Conservation (phyloP, 2,329 filamentous ascomycete species). For the Furcasterigmium furcatum region DNA sequence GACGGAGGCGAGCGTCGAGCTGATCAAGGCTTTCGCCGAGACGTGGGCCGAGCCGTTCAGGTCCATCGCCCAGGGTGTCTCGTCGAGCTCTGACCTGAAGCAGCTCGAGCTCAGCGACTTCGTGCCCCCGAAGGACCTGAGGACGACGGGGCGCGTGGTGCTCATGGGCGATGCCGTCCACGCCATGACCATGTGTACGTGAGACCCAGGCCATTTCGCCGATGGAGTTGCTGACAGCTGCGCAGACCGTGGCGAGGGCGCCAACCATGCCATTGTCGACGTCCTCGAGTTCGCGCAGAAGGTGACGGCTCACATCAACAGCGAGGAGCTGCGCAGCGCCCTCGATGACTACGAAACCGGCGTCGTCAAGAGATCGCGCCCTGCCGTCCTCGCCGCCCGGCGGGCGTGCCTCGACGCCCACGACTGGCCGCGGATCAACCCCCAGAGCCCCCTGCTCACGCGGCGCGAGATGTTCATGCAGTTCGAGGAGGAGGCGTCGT, state of each 20-base stretch:
- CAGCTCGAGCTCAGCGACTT: slow-evolving; percentile 46
- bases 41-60: slow-evolving; percentile 49
- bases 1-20: slow-evolving; percentile 29
- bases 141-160: slow-evolving; percentile 34
- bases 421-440: slow-evolving; percentile 38
- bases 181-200: slow-evolving; percentile 58
- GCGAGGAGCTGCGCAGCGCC: slow-evolving; percentile 16
- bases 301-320: slow-evolving; percentile 17
- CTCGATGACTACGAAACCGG: slow-evolving; percentile 39
- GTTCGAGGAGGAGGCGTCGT: slow-evolving; percentile 20
- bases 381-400: slow-evolving; percentile 46
- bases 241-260: slow-evolving; percentile 53
- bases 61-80: slow-evolving; percentile 33
- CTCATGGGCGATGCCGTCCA: slow-evolving; percentile 55
- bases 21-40: slow-evolving; percentile 39
- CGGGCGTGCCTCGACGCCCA: slow-evolving; percentile 54
- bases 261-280: slow-evolving; percentile 54
- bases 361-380: slow-evolving; percentile 37
- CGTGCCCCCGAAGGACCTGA: slow-evolving; percentile 31
- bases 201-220: slow-evolving; percentile 1
- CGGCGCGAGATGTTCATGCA: slow-evolving; percentile 29
- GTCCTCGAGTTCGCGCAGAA: slow-evolving; percentile 38
- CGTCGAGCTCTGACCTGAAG: slow-evolving; percentile 33
- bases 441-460: slow-evolving; percentile 32
- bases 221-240: neutral